phyloP scores from a whole-genome alignment of 192 early-diverging fungal species.

The Coemansia sp. region DNA sequence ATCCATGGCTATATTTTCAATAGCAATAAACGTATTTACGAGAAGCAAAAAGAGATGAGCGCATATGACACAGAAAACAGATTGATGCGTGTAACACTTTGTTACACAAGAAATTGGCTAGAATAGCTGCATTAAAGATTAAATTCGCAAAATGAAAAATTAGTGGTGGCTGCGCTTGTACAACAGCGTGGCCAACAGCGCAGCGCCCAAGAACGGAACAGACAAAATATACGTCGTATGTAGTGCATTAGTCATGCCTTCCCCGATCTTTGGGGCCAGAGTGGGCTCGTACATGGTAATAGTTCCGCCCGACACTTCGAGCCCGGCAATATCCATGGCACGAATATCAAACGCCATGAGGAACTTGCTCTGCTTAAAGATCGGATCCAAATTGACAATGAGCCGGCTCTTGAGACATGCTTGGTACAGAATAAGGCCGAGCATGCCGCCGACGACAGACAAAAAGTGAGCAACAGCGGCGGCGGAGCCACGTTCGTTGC shows the following conservation, averaged over 20 bases:
- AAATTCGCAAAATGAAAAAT: background rate
- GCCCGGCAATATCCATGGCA: constrained; percentile 44
- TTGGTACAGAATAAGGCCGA: constrained; percentile 49
- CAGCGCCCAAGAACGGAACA: constrained; percentile 39
- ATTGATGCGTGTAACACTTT: no score
- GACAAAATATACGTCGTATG: constrained; percentile 41
- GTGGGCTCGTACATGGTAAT: constrained; percentile 26
- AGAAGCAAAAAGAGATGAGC: no score
- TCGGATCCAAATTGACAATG: constrained; percentile 26
- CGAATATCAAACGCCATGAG: constrained; percentile 28
- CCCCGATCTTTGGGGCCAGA: constrained; percentile 21
- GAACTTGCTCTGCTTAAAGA: constrained; percentile 31
- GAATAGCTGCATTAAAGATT: no score
- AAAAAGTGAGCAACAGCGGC: constrained; percentile 45
- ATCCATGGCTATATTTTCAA: background rate
- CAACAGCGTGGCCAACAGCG: constrained; percentile 32
- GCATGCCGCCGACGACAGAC: constrained; percentile 51
- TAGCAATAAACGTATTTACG: no score
- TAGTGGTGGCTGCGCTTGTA: constrained; percentile 31
- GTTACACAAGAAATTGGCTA: no score
- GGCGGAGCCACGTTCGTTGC: constrained; percentile 30
- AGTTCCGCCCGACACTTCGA: constrained; percentile 30
- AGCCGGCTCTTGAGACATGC: constrained; percentile 49
- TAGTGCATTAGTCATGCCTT: constrained; percentile 29
- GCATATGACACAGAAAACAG: no score